Conservation (phyloP, 2,329 filamentous ascomycete species). For the Monosporascus sp. region DNA sequence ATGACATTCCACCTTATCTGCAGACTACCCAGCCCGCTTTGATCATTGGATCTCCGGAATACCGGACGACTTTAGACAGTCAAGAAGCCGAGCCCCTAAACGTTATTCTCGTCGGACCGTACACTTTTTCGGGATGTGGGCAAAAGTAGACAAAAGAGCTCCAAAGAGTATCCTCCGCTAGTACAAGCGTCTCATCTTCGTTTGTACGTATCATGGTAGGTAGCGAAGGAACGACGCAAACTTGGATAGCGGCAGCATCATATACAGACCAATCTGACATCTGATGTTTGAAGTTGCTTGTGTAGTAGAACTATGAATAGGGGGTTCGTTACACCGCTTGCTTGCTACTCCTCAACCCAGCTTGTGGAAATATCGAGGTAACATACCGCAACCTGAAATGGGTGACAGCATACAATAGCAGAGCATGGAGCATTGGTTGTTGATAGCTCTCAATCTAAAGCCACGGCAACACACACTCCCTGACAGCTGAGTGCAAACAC, state of each 20-base stretch:
- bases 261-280: background rate
- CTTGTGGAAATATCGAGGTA: background rate
- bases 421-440: background rate
- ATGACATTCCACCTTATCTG: background rate
- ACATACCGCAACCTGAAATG: background rate
- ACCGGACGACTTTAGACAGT: too few relatives aligned
- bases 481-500: background rate
- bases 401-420: background rate
- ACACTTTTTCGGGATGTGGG: too few relatives aligned
- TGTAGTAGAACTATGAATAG: background rate
- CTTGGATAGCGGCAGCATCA: background rate
- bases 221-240: background rate
- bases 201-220: background rate
- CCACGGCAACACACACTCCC: background rate
- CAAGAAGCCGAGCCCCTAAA: too few relatives aligned
- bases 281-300: background rate
- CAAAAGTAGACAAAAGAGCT: too few relatives aligned
- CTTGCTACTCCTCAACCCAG: background rate
- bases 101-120: too few relatives aligned
- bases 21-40: background rate
- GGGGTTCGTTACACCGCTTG: background rate
- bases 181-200: background rate
- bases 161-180: background rate
- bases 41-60: too few relatives aligned
- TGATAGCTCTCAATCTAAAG: background rate